Base-by-base conservation (phyloP, 2,329 filamentous ascomycete species). In the Ophiocordyceps camponoti-rufipedis region DNA sequence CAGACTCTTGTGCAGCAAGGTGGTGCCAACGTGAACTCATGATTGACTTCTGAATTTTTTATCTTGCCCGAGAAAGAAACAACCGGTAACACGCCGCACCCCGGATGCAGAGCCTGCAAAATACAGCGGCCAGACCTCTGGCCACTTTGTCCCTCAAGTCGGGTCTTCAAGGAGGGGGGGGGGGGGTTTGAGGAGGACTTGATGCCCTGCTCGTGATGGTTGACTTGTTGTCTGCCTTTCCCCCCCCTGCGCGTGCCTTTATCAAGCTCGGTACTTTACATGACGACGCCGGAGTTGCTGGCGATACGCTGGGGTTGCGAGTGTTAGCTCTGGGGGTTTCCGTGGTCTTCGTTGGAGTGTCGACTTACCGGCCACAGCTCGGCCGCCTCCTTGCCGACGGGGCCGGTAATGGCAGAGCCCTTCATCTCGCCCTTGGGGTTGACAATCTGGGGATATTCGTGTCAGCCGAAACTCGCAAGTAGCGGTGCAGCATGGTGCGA, bases 381-480 rank as follows among this genome's bases (percentile, higher is more conserved):
- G 69, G 91, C 91, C 67, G 91, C 91, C 76, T 98, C 91, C 83
- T 98, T 98, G 70, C 89, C 91, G 65, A 98, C 89, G 61, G 91
- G 91, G 60, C 91, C 91, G 60, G 91, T 98, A 69, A 98, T 98
- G 69, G 91, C 91, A 55, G 87, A 95, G 66, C 91, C 91, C 84
- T 98, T 98, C 91, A 98, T 98, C 77, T 98, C 91, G 74, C 91
- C 91, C 85, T 98, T 98, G 71, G 89, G 87, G 79, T 98, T 98
- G 78, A 98, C 91, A 64, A 98, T 98, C 85, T 91, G 63, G 31
- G 61, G 33, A 18, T 5, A 13, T n/a, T 13, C 11, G n/a, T 10
- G n/a, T 42, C 9, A 12, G 16, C 19, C 18, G 11, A 41, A 28
- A 39, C 5, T 8, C 13, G 8, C 13, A 18, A 14, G 35, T 18